These are phyloP conservation scores for Bacidia gigantensis DNA, from an alignment of 495 filamentous ascomycete species.

Conservation along the genomic window DNA sequence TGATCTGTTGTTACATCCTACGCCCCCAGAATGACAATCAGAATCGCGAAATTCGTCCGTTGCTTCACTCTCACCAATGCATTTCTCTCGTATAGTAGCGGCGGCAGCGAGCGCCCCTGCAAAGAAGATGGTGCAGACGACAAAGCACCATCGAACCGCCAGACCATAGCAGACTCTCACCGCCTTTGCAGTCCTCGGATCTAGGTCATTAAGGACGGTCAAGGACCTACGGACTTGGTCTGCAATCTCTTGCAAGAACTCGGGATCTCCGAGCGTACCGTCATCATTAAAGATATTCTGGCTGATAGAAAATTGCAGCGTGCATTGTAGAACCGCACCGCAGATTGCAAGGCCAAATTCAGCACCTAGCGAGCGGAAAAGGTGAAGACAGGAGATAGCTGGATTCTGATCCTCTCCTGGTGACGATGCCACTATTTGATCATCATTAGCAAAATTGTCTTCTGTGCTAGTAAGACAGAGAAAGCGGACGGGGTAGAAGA, in stretches of 20 bases:
- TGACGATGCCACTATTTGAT: neutral
- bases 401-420: neutral
- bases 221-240: conserved; percentile 1
- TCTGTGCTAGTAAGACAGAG: too few relatives aligned
- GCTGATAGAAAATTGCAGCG: neutral
- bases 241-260: neutral
- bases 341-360: conserved; percentile 2
- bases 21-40: too few relatives aligned
- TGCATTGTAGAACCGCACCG: neutral
- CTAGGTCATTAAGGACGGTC: neutral
- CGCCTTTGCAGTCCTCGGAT: neutral
- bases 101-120: neutral
- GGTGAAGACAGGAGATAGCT: conserved; percentile 3
- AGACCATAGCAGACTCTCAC: neutral
- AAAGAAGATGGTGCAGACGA: neutral
- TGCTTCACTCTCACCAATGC: neutral
- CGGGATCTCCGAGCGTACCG: neutral
- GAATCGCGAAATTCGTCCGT: too few relatives aligned
- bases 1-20: too few relatives aligned
- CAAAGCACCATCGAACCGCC: neutral
- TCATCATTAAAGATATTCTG: neutral
- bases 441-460: too few relatives aligned
- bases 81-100: neutral
- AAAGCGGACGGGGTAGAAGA: neutral
- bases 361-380: conserved; percentile 1